phyloP scores from a whole-genome alignment of 1,284 basidiomycete species.

The Porodaedalea pini region DNA sequence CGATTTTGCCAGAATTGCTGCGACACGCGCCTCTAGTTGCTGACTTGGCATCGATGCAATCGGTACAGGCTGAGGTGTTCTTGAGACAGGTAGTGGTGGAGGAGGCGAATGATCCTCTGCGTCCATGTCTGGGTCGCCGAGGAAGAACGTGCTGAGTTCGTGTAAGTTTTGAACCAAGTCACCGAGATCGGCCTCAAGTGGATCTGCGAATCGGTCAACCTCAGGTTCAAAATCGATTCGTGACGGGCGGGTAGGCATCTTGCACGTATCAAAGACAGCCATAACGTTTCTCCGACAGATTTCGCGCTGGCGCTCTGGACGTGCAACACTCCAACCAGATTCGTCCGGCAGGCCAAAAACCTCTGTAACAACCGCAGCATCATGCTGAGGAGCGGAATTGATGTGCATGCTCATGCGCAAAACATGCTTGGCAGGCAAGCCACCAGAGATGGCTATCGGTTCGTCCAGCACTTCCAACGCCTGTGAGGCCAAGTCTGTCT shows the following conservation, averaged over 20 bases:
- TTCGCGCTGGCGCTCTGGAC: slow-evolving; percentile 55
- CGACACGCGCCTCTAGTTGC: slow-evolving; percentile 70
- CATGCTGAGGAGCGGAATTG: slow-evolving; percentile 39
- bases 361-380: slow-evolving; percentile 52
- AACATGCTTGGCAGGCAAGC: slow-evolving; percentile 79
- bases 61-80: slow-evolving; percentile 29
- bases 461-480: slow-evolving; percentile 92
- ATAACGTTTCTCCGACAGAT: slow-evolving; percentile 73
- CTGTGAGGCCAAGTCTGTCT: slow-evolving; percentile 79
- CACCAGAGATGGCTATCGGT: slow-evolving; percentile 74
- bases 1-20: slow-evolving; percentile 75
- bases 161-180: slow-evolving; percentile 85
- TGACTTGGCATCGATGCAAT: slow-evolving; percentile 42
- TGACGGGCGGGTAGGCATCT: slow-evolving; percentile 67
- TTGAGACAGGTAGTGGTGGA: slow-evolving; percentile 19
- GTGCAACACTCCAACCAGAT: slow-evolving; percentile 84
- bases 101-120: slow-evolving; percentile 19
- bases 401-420: slow-evolving; percentile 81
- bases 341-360: slow-evolving; percentile 80
- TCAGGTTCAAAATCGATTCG: slow-evolving; percentile 68
- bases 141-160: slow-evolving; percentile 84
- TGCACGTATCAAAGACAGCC: slow-evolving; percentile 82
- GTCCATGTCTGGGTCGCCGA: slow-evolving; percentile 42
- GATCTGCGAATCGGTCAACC: slow-evolving; percentile 32
- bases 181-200: slow-evolving; percentile 66